Percentiles rank a stretch among this genome's conserved stretches.
Evolutionary conservation across 257 asterid species (phyloP).

Genomic region (Jaltomata sinuosa): DNA sequence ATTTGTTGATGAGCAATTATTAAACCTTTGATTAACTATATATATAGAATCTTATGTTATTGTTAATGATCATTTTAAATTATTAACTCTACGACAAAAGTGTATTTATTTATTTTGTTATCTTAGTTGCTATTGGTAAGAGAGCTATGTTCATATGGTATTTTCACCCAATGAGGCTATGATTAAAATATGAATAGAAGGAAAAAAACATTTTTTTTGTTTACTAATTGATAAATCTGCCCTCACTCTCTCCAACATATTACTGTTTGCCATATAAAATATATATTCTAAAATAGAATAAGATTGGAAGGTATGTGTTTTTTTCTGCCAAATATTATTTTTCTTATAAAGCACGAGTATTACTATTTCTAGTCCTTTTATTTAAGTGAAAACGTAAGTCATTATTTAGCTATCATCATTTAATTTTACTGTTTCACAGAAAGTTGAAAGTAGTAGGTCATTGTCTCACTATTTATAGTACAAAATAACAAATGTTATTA

Average conservation of each 20-base stretch:
- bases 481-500: not conserved
- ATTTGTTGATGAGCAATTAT: slow-evolving; percentile 6
- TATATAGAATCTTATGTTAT: not conserved
- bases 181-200: not conserved
- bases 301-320: not conserved
- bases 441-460: not conserved
- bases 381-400: not conserved
- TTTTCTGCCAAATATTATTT: not conserved
- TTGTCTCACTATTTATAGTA: not conserved
- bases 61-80: slow-evolving; percentile 2
- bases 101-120: slow-evolving; percentile 3
- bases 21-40: not conserved
- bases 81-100: slow-evolving; percentile 6
- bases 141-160: not conserved
- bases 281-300: not conserved
- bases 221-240: not conserved
- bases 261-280: not conserved
- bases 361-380: not conserved
- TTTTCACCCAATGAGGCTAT: not conserved
- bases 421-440: not conserved
- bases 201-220: not conserved
- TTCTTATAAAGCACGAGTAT: slow-evolving; percentile 9
- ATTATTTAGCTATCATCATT: not conserved
- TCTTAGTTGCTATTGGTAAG: slow-evolving; percentile 4
- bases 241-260: not conserved